Evolutionary conservation across 139 green algal species (phyloP).

Genomic region (Closterium sp.): DNA sequence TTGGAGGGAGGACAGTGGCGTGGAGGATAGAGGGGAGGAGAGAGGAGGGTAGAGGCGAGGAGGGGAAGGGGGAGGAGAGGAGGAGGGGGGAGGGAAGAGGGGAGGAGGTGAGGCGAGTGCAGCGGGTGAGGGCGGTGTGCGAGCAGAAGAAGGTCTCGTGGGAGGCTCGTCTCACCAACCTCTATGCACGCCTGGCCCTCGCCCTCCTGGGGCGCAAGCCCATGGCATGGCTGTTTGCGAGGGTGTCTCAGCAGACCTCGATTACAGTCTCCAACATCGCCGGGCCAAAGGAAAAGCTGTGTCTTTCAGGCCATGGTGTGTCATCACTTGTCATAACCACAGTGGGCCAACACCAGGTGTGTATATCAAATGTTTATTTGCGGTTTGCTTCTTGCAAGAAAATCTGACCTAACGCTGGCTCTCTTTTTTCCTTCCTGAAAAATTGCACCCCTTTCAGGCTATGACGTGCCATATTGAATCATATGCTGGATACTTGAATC

Average conservation of each 20-base stretch:
- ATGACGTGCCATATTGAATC: not conserved
- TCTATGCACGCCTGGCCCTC: not conserved
- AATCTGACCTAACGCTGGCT: no score
- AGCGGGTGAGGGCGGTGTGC: not conserved
- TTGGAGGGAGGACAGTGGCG: no score
- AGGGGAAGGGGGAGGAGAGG: no score
- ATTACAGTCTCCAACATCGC: not conserved
- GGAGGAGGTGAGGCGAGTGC: not conserved
- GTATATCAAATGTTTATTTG: not conserved
- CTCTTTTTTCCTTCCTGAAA: not conserved
- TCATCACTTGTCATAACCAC: not conserved
- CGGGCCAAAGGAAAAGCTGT: not conserved
- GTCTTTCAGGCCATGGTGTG: not conserved
- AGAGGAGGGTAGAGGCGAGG: no score
- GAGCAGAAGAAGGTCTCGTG: not conserved
- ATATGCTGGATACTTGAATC: not conserved
- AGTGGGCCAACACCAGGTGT: not conserved
- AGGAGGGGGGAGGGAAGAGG: no score
- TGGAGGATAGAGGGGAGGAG: no score
- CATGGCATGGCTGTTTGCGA: not conserved
- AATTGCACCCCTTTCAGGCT: not conserved
- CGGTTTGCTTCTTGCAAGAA: no score
- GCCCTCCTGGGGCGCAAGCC: not conserved
- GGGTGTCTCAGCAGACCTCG: not conserved
- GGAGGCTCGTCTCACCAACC: not conserved